phyloP scores from a whole-genome alignment of 345 rosid species.

The Aquilaria yunnanensis region DNA sequence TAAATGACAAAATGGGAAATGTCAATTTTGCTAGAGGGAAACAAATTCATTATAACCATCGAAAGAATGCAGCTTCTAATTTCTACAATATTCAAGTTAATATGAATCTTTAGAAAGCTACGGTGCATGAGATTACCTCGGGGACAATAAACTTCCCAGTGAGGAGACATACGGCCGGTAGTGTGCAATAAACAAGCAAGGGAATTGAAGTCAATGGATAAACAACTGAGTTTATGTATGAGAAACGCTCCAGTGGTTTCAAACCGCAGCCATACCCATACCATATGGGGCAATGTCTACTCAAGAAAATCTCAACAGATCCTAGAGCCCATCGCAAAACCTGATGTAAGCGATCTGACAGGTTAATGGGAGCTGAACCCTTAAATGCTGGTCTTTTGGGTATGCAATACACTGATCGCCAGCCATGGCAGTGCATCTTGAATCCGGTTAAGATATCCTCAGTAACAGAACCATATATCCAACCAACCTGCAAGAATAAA shows the following conservation, averaged over 20 bases:
- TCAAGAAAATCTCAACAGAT: slow-evolving; percentile 65
- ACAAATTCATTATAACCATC: too few species aligned
- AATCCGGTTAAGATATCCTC: slow-evolving; percentile 73
- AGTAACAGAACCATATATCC: slow-evolving; percentile 82
- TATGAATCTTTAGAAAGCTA: slow-evolving; percentile 1
- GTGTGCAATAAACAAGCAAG: slow-evolving; percentile 48
- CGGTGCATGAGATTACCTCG: slow-evolving; percentile 27
- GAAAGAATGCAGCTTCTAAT: too few species aligned
- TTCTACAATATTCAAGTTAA: neutral
- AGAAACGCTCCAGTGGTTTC: slow-evolving; percentile 57
- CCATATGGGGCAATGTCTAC: slow-evolving; percentile 73
- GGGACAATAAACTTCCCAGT: slow-evolving; percentile 70
- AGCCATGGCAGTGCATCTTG: slow-evolving; percentile 78
- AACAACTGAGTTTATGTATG: slow-evolving; percentile 53
- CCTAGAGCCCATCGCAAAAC: slow-evolving; percentile 75
- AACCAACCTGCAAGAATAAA: slow-evolving; percentile 39
- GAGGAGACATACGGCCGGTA: slow-evolving; percentile 59
- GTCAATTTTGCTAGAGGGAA: too few species aligned
- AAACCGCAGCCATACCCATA: slow-evolving; percentile 68
- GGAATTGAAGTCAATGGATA: slow-evolving; percentile 70
- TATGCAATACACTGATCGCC: slow-evolving; percentile 70
- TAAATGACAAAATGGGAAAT: too few species aligned
- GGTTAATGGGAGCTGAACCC: slow-evolving; percentile 73
- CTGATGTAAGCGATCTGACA: slow-evolving; percentile 70
- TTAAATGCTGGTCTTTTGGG: slow-evolving; percentile 60